Percentiles rank a stretch among this genome's conserved stretches.
These are phyloP conservation scores for Euphorbia schlechtendalii DNA, from an alignment of 441 rosid genomes.

Conservation along the genomic window DNA sequence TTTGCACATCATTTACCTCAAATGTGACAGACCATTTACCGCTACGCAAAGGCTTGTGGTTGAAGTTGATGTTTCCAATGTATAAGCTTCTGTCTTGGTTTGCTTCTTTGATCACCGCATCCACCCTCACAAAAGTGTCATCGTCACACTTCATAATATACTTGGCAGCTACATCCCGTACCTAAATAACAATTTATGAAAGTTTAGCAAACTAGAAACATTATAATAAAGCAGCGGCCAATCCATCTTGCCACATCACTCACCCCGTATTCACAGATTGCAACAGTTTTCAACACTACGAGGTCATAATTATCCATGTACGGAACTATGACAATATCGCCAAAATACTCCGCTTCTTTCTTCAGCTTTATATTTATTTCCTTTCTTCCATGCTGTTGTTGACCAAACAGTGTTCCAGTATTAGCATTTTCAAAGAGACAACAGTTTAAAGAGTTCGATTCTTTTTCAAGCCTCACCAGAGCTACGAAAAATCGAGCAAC, in stretches of 20 bases:
- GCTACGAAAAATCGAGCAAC: conserved; percentile 92
- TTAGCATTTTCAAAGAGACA: no score
- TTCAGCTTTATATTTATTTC: conserved; percentile 66
- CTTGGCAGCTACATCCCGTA: conserved; percentile 49
- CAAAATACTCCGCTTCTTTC: conserved; percentile 80
- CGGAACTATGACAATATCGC: conserved; percentile 75
- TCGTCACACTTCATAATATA: conserved; percentile 89
- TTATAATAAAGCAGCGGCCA: background rate
- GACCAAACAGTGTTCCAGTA: no score
- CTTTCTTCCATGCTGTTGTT: conserved; percentile 56
- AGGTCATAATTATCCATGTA: conserved; percentile 88
- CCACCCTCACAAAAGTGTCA: conserved; percentile 73
- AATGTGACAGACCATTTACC: conserved; percentile 93
- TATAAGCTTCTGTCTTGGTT: conserved; percentile 51
- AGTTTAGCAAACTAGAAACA: background rate
- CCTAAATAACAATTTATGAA: no score
- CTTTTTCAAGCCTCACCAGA: conserved; percentile 39
- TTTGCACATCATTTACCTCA: conserved; percentile 44
- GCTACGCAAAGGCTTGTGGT: conserved; percentile 68
- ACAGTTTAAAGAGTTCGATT: background rate
- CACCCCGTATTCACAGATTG: conserved; percentile 91
- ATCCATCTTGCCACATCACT: conserved; percentile 29
- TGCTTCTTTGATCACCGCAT: conserved; percentile 52
- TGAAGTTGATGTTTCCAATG: conserved; percentile 72
- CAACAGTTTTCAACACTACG: conserved; percentile 79